Percentiles rank a stretch among this genome's conserved stretches.
phyloP scores from a whole-genome alignment of 148 eudicot species.

The Nyssa sinensis region DNA sequence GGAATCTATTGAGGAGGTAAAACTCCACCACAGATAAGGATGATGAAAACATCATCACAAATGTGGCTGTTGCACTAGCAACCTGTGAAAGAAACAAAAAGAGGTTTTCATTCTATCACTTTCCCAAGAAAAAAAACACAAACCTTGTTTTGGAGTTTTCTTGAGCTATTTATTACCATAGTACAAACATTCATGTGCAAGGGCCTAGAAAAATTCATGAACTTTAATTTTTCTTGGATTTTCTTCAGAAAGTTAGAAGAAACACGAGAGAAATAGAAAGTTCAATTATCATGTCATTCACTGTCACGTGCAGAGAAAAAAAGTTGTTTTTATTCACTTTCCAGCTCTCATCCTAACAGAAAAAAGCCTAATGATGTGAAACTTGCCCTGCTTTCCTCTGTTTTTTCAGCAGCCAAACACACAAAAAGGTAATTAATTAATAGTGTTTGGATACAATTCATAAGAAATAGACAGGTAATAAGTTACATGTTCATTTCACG shows the following conservation, averaged over 20 bases:
- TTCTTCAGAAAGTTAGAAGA: too few relatives aligned
- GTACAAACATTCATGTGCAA: too few relatives aligned
- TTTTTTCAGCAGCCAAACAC: background rate
- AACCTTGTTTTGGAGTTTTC: background rate
- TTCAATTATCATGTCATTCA: too few relatives aligned
- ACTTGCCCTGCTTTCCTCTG: background rate
- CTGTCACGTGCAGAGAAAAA: too few relatives aligned
- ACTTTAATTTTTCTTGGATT: too few relatives aligned
- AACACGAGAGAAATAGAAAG: too few relatives aligned
- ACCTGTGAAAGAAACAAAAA: constrained; percentile 40
- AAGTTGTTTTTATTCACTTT: too few relatives aligned
- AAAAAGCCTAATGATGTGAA: background rate
- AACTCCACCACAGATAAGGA: constrained; percentile 96
- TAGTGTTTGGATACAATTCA: background rate
- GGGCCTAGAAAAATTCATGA: too few relatives aligned
- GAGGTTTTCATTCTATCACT: background rate
- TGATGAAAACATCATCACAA: constrained; percentile 95
- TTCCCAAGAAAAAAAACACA: background rate
- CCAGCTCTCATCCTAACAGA: too few relatives aligned
- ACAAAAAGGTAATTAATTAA: too few relatives aligned
- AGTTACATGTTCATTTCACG: too few relatives aligned
- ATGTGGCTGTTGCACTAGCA: constrained; percentile 96
- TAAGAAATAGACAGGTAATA: too few relatives aligned
- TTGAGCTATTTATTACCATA: background rate
- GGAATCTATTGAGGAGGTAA: constrained; percentile 84